phyloP scores from a whole-genome alignment of 2,329 filamentous ascomycete genomes.

The Periconia digitata region DNA sequence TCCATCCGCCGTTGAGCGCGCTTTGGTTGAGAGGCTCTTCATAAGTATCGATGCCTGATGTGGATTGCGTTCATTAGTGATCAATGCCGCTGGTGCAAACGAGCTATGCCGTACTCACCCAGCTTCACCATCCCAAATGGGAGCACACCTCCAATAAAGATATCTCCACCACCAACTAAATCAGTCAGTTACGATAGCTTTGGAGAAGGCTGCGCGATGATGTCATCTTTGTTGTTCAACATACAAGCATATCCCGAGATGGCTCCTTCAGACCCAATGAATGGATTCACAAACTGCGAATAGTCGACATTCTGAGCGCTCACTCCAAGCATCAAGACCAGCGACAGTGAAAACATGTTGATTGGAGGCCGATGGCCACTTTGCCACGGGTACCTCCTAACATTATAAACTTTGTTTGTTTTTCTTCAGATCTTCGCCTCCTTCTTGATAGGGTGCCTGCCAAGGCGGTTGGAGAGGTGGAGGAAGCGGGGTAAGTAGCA shows the following conservation, averaged over 20 bases:
- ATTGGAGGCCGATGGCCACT: not conserved
- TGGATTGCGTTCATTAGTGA: not conserved
- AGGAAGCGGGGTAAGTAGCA: not conserved
- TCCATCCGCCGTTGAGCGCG: constrained; percentile 46
- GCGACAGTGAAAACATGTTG: constrained; percentile 7
- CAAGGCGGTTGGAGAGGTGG: constrained; percentile 13
- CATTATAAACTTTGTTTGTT: not conserved
- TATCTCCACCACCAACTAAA: constrained; percentile 43
- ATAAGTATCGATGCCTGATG: constrained; percentile 44
- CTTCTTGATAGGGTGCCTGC: constrained; percentile 17
- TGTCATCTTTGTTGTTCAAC: not conserved
- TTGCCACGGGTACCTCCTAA: not conserved
- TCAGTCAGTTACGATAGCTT: constrained; percentile 3
- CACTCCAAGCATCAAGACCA: constrained; percentile 4
- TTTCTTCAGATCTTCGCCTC: constrained; percentile 9
- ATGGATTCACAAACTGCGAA: constrained; percentile 46
- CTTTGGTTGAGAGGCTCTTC: constrained; percentile 39
- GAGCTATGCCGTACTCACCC: not conserved
- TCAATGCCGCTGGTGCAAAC: no score
- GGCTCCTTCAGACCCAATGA: constrained; percentile 52
- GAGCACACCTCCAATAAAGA: constrained; percentile 41
- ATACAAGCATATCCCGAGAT: constrained; percentile 42
- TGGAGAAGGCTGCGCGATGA: not conserved
- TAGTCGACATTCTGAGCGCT: constrained; percentile 29
- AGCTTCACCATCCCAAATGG: constrained; percentile 47